Evolutionary conservation across 164 flowering plant species (phyloP).

Genomic region (Vitis cinerea): DNA sequence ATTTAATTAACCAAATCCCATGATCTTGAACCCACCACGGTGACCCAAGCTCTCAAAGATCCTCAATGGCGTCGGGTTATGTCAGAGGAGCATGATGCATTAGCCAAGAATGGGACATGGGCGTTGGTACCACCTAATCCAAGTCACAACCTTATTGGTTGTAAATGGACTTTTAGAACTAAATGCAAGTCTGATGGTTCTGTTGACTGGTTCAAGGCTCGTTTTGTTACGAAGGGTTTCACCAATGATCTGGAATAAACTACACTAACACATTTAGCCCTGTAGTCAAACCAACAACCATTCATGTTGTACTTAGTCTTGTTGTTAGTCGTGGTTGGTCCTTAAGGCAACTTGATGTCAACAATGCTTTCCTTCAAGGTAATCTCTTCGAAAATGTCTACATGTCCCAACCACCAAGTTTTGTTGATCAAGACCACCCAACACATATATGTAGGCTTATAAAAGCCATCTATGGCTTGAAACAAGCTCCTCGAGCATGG

Average conservation of each 20-base stretch:
- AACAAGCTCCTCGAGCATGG: neutral
- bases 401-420: neutral
- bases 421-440: neutral
- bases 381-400: neutral
- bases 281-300: neutral
- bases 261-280: neutral
- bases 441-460: neutral
- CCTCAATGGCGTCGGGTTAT: neutral
- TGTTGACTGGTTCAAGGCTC: too few relatives aligned
- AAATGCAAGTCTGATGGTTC: too few relatives aligned
- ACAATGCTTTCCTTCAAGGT: too few relatives aligned
- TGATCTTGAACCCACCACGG: neutral
- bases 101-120: neutral
- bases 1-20: too few relatives aligned
- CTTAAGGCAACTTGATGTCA: too few relatives aligned
- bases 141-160: neutral
- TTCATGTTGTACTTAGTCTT: neutral
- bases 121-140: neutral
- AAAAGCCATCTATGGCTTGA: neutral
- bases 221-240: too few relatives aligned
- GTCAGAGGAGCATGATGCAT: neutral
- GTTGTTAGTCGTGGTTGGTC: neutral
- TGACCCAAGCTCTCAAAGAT: conserved; percentile 4
- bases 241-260: too few relatives aligned
- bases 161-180: neutral